A percentile compares a stretch with the other conserved stretches of the same genome.
phyloP scores from a whole-genome alignment of 768 basidiomycete genomes.

The Scleroderma bovista region DNA sequence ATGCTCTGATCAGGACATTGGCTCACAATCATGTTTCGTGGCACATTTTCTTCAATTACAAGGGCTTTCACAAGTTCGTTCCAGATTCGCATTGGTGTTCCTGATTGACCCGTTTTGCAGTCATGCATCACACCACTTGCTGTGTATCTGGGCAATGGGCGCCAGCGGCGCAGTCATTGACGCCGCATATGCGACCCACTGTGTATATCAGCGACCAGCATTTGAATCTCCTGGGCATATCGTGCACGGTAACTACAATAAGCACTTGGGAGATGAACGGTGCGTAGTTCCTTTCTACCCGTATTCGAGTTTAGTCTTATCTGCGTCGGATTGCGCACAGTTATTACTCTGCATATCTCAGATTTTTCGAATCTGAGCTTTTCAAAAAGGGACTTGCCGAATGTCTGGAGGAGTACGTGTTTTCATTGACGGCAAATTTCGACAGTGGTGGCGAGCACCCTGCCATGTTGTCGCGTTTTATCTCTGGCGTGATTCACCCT shows the following conservation, averaged over 20 bases:
- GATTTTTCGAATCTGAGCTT: constrained; percentile 42
- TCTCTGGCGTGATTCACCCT: constrained; percentile 57
- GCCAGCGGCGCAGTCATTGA: constrained; percentile 27
- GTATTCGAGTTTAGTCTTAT: neutral
- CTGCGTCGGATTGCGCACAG: constrained; percentile 21
- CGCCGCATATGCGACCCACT: constrained; percentile 31
- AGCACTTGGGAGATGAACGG: constrained; percentile 30
- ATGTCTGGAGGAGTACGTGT: constrained; percentile 49
- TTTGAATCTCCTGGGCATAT: constrained; percentile 43
- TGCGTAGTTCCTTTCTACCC: neutral
- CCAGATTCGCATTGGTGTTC: neutral
- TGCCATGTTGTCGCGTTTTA: constrained; percentile 51
- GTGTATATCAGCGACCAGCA: constrained; percentile 29
- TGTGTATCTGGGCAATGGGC: constrained; percentile 16
- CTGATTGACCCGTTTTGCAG: constrained; percentile 2
- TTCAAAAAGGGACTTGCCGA: constrained; percentile 33
- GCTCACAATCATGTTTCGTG: constrained; percentile 27
- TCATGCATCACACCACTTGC: constrained; percentile 12
- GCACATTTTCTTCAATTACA: constrained; percentile 33
- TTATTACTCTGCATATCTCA: constrained; percentile 47
- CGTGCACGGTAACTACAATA: constrained; percentile 41
- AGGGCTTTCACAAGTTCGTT: constrained; percentile 31
- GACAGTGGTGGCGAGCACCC: constrained; percentile 40
- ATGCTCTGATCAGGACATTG: constrained; percentile 14
- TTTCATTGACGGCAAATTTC: constrained; percentile 32